Conservation (phyloP, 495 filamentous ascomycete genomes). For the Tuber indicum region DNA sequence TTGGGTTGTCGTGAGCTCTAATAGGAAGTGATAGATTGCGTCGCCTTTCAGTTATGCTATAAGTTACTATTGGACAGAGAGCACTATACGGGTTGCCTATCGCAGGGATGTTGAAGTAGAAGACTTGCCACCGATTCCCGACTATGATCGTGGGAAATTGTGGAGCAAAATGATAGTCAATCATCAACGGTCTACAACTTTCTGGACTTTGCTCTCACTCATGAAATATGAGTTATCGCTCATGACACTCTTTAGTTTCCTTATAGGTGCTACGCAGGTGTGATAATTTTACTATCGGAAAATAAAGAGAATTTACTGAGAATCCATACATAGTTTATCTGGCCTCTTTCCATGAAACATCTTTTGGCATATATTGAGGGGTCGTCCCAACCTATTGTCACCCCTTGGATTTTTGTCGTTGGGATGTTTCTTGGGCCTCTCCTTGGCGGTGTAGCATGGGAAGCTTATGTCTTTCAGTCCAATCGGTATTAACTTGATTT, state of each 20-base stretch:
- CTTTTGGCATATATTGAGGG: slow-evolving; percentile 37
- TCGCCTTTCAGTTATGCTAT: slow-evolving; percentile 37
- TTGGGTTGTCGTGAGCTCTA: background rate
- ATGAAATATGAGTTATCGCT: slow-evolving; percentile 34
- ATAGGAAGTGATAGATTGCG: slow-evolving; percentile 15
- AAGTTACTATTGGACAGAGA: slow-evolving; percentile 34
- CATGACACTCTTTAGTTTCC: slow-evolving; percentile 38
- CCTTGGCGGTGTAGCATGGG: slow-evolving; percentile 21
- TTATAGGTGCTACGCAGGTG: slow-evolving; percentile 27
- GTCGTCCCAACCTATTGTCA: slow-evolving; percentile 33
- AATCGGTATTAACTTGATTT: slow-evolving; percentile 22
- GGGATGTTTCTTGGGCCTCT: slow-evolving; percentile 38
- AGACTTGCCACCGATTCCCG: slow-evolving; percentile 29
- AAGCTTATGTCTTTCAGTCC: slow-evolving; percentile 35
- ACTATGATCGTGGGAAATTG: slow-evolving; percentile 38
- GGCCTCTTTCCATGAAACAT: slow-evolving; percentile 38
- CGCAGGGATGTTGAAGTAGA: slow-evolving; percentile 30
- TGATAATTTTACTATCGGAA: background rate
- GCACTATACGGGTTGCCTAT: slow-evolving; percentile 28
- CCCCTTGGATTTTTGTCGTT: slow-evolving; percentile 36
- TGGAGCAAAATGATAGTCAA: slow-evolving; percentile 35
- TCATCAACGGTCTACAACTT: slow-evolving; percentile 25
- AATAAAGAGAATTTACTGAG: background rate
- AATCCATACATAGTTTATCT: slow-evolving; percentile 26
- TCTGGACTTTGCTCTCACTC: slow-evolving; percentile 33